These are phyloP conservation scores for Nakazawaea ishiwadae DNA, from an alignment of 805 yeast genomes.

Conservation along the genomic window DNA sequence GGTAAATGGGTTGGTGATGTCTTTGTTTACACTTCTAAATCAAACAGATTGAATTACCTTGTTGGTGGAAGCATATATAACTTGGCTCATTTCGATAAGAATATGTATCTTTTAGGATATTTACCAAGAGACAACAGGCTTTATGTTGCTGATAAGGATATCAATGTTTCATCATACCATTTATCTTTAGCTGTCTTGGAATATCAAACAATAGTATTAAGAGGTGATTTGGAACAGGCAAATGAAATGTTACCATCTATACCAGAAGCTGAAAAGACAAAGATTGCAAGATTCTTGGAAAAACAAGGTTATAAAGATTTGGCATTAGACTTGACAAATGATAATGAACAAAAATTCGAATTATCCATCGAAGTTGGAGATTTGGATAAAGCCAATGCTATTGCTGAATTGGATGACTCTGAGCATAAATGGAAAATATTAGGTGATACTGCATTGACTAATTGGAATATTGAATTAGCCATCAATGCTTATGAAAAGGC, in stretches of 20 bases:
- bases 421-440: constrained; percentile 85
- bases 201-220: constrained; percentile 90
- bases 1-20: constrained; percentile 99
- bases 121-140: constrained; percentile 86
- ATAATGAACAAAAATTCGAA: constrained; percentile 87
- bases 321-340: constrained; percentile 80
- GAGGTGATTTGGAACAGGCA: constrained; percentile 90
- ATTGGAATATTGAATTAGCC: constrained; percentile 81
- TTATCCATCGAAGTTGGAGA: constrained; percentile 76
- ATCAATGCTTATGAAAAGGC: constrained; percentile 75
- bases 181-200: constrained; percentile 84
- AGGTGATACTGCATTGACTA: constrained; percentile 79
- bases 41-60: constrained; percentile 86
- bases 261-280: constrained; percentile 62
- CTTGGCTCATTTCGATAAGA: constrained; percentile 87
- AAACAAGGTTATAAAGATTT: constrained; percentile 84
- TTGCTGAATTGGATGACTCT: constrained; percentile 48
- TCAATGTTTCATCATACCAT: constrained; percentile 75
- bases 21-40: constrained; percentile 80
- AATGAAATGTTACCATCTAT: constrained; percentile 58
- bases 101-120: constrained; percentile 84
- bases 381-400: constrained; percentile 64
- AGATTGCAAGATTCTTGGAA: constrained; percentile 89
- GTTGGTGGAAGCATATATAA: constrained; percentile 94
- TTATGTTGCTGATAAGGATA: constrained; percentile 87